Percentiles rank a stretch among this genome's conserved stretches.
These are phyloP conservation scores for Cercospora nicotianae DNA, from an alignment of 2,329 filamentous ascomycete species.

Conservation along the genomic window DNA sequence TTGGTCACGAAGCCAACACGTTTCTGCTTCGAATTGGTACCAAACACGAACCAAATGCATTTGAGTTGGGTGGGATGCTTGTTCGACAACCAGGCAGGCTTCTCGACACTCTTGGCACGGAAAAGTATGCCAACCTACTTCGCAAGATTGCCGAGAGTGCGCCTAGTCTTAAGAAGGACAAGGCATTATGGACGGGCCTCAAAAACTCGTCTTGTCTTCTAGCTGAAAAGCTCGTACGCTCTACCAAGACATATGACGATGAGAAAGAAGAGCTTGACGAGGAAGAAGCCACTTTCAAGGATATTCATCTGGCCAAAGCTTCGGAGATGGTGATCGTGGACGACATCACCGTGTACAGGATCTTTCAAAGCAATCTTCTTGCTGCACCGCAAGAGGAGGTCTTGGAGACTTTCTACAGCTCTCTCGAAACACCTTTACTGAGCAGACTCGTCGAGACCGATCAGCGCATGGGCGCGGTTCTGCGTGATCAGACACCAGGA, in stretches of 20 bases:
- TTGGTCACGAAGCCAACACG: conserved; percentile 80
- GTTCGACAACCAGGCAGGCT: conserved; percentile 80
- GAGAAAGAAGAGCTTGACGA: conserved; percentile 44
- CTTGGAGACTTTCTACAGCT: conserved; percentile 80
- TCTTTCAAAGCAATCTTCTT: conserved; percentile 82
- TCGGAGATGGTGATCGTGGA: conserved; percentile 75
- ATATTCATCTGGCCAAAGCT: conserved; percentile 75
- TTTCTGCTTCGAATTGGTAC: conserved; percentile 88
- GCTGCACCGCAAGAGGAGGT: conserved; percentile 87
- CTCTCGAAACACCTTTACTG: conserved; percentile 74
- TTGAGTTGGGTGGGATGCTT: conserved; percentile 81
- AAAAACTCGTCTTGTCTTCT: conserved; percentile 74
- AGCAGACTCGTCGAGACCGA: conserved; percentile 78
- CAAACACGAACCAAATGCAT: conserved; percentile 83
- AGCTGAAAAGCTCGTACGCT: conserved; percentile 72
- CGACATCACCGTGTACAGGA: conserved; percentile 82
- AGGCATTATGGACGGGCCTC: conserved; percentile 73
- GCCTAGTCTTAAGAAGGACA: conserved; percentile 71
- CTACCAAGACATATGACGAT: conserved; percentile 54
- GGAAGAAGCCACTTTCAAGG: conserved; percentile 59
- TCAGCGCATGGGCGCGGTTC: conserved; percentile 66
- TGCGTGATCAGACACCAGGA: conserved; percentile 67
- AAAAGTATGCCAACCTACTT: conserved; percentile 84
- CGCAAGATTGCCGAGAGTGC: conserved; percentile 76
- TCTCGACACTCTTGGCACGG: conserved; percentile 74